These are phyloP conservation scores for Penicillium lagena DNA, from an alignment of 495 filamentous ascomycete species.

Conservation along the genomic window DNA sequence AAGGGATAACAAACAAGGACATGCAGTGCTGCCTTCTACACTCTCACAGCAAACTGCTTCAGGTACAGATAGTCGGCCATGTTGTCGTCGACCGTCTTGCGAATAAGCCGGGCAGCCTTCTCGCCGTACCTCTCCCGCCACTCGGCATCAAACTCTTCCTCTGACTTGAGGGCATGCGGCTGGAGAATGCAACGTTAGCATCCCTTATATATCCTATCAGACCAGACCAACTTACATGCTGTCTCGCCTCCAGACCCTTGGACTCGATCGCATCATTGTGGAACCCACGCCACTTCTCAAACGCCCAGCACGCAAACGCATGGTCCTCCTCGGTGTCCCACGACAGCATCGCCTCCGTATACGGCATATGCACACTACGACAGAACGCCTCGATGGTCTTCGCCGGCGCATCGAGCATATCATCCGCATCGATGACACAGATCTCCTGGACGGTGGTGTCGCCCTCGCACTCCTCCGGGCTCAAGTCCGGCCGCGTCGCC, in stretches of 20 bases:
- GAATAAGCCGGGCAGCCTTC: constrained; percentile 68
- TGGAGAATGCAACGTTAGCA: constrained; percentile 13
- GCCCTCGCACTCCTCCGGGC: constrained; percentile 2
- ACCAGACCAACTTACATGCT: constrained; percentile 53
- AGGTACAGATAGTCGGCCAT: constrained; percentile 85
- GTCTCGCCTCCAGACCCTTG: constrained; percentile 61
- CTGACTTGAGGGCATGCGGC: constrained; percentile 53
- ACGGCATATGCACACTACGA: constrained; percentile 67
- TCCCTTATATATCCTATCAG: background rate
- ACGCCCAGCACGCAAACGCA: constrained; percentile 53
- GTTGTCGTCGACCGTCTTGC: constrained; percentile 69
- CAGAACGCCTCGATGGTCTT: constrained; percentile 72
- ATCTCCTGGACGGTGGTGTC: constrained; percentile 46
- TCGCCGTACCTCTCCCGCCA: constrained; percentile 81
- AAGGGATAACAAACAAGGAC: background rate
- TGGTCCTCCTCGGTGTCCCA: constrained; percentile 76
- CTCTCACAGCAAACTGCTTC: constrained; percentile 77
- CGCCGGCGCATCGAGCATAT: constrained; percentile 76
- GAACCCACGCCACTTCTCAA: constrained; percentile 96
- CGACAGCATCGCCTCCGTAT: constrained; percentile 62
- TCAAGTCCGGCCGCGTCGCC: constrained; percentile 36
- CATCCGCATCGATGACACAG: constrained; percentile 92
- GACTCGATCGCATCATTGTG: constrained; percentile 90
- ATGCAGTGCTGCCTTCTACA: constrained; percentile 19
- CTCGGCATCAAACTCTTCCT: constrained; percentile 66